Conservation (phyloP, 441 rosid species). For the Hura crepitans region DNA sequence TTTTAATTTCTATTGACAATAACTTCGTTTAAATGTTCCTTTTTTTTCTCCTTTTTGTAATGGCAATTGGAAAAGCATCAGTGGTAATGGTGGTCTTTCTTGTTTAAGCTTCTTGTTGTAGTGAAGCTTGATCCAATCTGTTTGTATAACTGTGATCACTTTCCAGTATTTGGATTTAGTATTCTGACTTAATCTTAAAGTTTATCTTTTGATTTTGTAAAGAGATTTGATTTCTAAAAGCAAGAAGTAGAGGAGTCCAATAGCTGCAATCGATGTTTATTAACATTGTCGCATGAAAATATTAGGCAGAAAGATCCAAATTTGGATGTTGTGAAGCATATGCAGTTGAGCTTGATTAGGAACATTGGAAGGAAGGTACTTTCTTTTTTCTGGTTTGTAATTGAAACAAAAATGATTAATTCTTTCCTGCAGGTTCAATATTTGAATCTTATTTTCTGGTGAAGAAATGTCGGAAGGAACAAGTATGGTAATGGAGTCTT, state of each 20-base stretch:
- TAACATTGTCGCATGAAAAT: background rate
- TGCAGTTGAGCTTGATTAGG: background rate
- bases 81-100: background rate
- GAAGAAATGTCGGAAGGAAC: slow-evolving; percentile 45
- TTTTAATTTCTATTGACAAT: background rate
- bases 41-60: background rate
- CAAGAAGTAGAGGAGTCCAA: background rate
- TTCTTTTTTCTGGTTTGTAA: background rate
- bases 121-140: background rate
- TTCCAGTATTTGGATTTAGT: background rate
- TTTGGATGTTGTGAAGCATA: background rate
- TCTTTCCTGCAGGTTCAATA: slow-evolving; percentile 24
- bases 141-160: background rate
- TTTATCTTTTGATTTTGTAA: background rate
- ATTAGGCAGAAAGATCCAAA: background rate
- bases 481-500: slow-evolving; percentile 40
- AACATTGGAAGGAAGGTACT: background rate
- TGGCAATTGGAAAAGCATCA: background rate
- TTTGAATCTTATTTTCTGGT: slow-evolving; percentile 17
- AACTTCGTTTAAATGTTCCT: background rate
- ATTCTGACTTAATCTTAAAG: background rate
- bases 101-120: background rate
- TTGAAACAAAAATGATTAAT: background rate
- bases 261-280: background rate
- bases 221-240: background rate